Conservation (phyloP, 225 moss, liverwort and hornwort genomes). For the Ulota crispa region DNA sequence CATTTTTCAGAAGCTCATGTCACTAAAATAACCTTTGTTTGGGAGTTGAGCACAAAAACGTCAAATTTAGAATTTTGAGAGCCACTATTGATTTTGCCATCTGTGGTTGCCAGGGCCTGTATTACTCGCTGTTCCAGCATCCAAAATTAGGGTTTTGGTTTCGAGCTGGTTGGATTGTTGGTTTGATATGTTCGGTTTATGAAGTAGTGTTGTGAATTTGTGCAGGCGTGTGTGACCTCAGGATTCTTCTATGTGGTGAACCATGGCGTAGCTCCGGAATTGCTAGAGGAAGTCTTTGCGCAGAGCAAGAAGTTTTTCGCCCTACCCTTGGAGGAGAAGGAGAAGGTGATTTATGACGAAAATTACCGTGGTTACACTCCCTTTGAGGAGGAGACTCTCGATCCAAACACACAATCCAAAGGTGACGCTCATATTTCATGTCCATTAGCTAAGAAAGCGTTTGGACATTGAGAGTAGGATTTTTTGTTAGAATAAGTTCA, state of each 20-base stretch:
- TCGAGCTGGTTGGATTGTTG: not conserved
- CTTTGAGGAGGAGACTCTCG: conserved; percentile 63
- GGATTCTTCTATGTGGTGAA: conserved; percentile 88
- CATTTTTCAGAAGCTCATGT: not conserved
- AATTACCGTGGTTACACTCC: conserved; percentile 87
- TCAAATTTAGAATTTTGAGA: not conserved
- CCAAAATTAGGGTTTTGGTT: not conserved
- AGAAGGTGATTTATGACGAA: conserved; percentile 63
- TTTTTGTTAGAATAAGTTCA: too few relatives aligned
- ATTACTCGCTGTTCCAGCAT: not conserved
- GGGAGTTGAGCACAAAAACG: not conserved
- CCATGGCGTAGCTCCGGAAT: conserved; percentile 54
- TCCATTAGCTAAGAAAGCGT: not conserved
- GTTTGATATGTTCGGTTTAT: not conserved
- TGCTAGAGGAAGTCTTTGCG: conserved; percentile 57
- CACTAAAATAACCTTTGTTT: not conserved
- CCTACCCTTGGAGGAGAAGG: conserved; percentile 68
- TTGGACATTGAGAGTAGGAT: not conserved
- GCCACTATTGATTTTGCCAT: not conserved
- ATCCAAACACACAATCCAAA: conserved; percentile 55
- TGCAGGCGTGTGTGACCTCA: conserved; percentile 65
- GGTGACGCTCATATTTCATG: conserved; percentile 30
- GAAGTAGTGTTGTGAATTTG: not conserved
- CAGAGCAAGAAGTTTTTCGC: conserved; percentile 77
- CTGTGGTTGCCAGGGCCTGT: not conserved